Evolutionary conservation across 2,329 filamentous ascomycete genomes (phyloP), one percentile per base, ranked within the genome.

Genomic region (Colletotrichum trifolii): DNA sequence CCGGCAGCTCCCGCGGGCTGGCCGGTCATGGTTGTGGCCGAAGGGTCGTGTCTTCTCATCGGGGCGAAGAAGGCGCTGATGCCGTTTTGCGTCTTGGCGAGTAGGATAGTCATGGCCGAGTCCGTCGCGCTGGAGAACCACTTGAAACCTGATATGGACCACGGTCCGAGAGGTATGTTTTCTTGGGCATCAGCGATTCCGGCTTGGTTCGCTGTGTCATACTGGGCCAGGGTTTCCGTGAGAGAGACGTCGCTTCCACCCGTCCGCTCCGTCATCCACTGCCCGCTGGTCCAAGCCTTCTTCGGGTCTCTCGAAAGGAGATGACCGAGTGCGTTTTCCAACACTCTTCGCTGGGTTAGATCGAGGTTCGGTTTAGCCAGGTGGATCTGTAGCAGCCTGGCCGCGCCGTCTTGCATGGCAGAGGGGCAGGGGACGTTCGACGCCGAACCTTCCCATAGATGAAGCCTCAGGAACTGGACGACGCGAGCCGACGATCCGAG

Each of bases 251-350:
- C 90, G 67, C 88, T 91, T 0, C 90, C 90, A 2, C 90, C 90
- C 0, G 83, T 82, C 2, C 90, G 82, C 70, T 92, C 90, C 0
- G 90, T 93, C 90, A 93, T 92, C 90, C 91, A 93, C 73, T 93
- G 90, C 0, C 90, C 90, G 45, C 86, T 90, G 0, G 89, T 93
- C 90, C 90, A 93, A 0, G 86, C 85, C 15, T 75, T 68, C 0
- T 70, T 59, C 0, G 80, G 77, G 33, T 89, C 81, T 5, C 84
- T 79, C 4, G 83, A 86, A 1, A 79, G 85, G 4, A 91, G 76
- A 11, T 83, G 83, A 6, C 76, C 71, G 67, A 83, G 87, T 4
- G 85, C 85, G 45, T 85, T 80, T 42, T 82, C 77, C 52, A 88
- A 81, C 0, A 88, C 82, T 15, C 69, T 68, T 8, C 76, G 76